Evolutionary conservation across 148 eudicot genomes (phyloP).

Genomic region (Vaccinium macrocarpon): DNA sequence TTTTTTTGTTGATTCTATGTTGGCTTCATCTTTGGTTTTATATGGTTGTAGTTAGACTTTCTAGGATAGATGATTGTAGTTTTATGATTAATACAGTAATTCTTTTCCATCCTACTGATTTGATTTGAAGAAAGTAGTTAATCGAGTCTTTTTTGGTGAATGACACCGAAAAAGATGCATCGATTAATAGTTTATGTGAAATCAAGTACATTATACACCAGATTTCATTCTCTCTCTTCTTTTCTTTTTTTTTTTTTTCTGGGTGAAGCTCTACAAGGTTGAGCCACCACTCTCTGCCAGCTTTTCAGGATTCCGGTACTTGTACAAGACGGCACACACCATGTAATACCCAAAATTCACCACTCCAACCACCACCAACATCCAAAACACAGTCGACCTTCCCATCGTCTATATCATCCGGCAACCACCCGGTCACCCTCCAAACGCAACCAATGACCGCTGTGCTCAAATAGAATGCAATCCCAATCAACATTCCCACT

Average conservation of each 20-base stretch:
- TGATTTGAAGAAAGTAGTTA: neutral
- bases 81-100: neutral
- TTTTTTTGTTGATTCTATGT: neutral
- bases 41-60: neutral
- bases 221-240: neutral
- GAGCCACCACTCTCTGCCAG: neutral
- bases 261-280: neutral
- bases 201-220: neutral
- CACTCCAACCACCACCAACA: conserved; percentile 21
- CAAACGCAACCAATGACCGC: conserved; percentile 25
- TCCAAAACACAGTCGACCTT: conserved; percentile 36
- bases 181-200: neutral
- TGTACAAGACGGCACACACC: conserved; percentile 28
- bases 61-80: neutral
- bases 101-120: neutral
- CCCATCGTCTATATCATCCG: conserved; percentile 35
- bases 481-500: conserved; percentile 24
- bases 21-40: neutral
- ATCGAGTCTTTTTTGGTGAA: neutral
- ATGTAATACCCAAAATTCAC: conserved; percentile 31
- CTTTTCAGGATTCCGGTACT: conserved; percentile 19
- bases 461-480: conserved; percentile 38
- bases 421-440: conserved; percentile 31
- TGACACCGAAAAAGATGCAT: neutral
- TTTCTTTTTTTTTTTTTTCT: too few relatives aligned